Evolutionary conservation across 441 rosid genomes (phyloP).

Genomic region (Erodium trifolium): DNA sequence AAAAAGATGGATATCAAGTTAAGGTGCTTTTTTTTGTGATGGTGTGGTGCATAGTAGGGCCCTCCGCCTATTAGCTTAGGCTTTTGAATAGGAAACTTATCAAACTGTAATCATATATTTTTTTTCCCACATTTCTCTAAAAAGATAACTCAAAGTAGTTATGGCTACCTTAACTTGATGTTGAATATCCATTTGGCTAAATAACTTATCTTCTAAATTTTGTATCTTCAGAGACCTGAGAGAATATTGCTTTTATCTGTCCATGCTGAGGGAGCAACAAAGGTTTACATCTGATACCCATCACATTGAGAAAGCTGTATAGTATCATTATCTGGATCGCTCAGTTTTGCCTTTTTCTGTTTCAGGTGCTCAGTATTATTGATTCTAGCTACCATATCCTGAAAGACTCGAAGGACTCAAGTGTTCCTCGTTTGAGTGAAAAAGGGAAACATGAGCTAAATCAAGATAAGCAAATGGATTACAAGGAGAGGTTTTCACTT

Average conservation of each 20-base stretch:
- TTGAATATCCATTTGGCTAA: slow-evolving; percentile 1
- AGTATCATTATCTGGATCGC: slow-evolving; percentile 6
- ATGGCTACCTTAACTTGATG: neutral
- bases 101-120: neutral
- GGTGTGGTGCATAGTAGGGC: neutral
- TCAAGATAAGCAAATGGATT: slow-evolving; percentile 41
- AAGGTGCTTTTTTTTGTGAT: too few relatives aligned
- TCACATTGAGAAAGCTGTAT: slow-evolving; percentile 13
- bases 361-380: slow-evolving; percentile 72
- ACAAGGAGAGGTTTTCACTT: slow-evolving; percentile 62
- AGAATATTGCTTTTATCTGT: slow-evolving; percentile 65
- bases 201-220: neutral
- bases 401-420: slow-evolving; percentile 39
- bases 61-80: slow-evolving; percentile 7
- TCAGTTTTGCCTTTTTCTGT: slow-evolving; percentile 22
- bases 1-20: neutral
- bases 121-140: neutral
- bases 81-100: slow-evolving; percentile 2
- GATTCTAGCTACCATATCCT: slow-evolving; percentile 72
- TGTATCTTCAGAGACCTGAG: slow-evolving; percentile 68
- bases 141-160: neutral
- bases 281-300: slow-evolving; percentile 43
- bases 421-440: slow-evolving; percentile 28
- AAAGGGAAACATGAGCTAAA: slow-evolving; percentile 47
- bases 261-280: slow-evolving; percentile 82